Evolutionary conservation across 805 yeast species (phyloP).

Genomic region (Henningerozyma blattae): DNA sequence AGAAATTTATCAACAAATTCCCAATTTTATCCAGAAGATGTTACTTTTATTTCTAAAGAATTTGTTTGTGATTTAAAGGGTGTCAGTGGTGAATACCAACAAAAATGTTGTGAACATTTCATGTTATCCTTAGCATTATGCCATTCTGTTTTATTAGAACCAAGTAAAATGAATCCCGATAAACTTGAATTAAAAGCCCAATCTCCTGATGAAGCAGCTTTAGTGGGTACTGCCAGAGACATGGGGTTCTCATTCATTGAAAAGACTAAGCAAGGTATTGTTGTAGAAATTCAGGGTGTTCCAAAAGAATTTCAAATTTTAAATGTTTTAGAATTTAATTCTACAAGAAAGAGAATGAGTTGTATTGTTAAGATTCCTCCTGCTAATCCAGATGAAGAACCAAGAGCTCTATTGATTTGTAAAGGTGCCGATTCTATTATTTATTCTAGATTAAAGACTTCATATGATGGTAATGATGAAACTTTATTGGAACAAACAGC

Average conservation of each 20-base stretch:
- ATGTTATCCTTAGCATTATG: constrained; percentile 68
- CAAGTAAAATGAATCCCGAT: constrained; percentile 45
- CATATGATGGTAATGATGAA: constrained; percentile 28
- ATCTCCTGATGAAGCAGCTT: constrained; percentile 81
- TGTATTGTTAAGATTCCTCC: constrained; percentile 61
- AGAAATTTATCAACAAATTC: constrained; percentile 27
- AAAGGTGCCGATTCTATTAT: constrained; percentile 82
- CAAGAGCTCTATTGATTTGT: constrained; percentile 56
- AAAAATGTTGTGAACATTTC: constrained; percentile 54
- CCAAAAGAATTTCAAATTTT: constrained; percentile 60
- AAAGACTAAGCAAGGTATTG: constrained; percentile 55
- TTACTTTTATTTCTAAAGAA: constrained; percentile 58
- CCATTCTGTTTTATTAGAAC: constrained; percentile 66
- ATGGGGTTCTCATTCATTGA: constrained; percentile 58
- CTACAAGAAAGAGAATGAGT: constrained; percentile 83
- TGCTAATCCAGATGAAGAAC: constrained; percentile 31
- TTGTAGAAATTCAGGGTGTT: constrained; percentile 58
- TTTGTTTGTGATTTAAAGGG: constrained; percentile 54
- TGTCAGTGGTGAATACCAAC: constrained; percentile 32
- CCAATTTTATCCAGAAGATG: constrained; percentile 41
- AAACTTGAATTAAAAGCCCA: constrained; percentile 57
- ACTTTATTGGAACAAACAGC: constrained; percentile 51
- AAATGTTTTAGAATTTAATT: constrained; percentile 65
- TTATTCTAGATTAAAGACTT: constrained; percentile 46
- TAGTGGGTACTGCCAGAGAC: constrained; percentile 72